A percentile compares a stretch with the other conserved stretches of the same genome.
These are phyloP conservation scores for Aaosphaeria pasadenensis DNA, from an alignment of 2,329 filamentous ascomycete genomes.

Conservation along the genomic window DNA sequence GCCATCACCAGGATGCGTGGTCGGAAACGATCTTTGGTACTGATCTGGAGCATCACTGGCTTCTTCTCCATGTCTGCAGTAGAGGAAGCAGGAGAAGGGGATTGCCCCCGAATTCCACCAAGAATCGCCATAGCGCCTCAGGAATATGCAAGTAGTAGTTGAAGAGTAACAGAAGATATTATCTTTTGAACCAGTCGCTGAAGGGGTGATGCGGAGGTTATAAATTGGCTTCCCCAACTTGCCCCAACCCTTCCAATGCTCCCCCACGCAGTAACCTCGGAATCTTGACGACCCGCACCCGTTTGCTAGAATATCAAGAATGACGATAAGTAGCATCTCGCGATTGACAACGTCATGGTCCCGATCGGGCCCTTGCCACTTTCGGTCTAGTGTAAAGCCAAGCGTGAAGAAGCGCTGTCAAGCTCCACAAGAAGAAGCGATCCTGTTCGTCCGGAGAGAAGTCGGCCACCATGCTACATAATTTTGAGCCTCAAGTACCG, in stretches of 20 bases:
- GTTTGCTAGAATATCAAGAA: background rate
- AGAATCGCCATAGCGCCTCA: constrained; percentile 18
- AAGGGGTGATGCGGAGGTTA: background rate
- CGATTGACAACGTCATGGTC: background rate
- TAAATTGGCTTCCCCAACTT: background rate
- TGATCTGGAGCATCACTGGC: constrained; percentile 18
- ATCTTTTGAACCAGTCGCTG: background rate
- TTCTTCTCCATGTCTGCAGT: constrained; percentile 25
- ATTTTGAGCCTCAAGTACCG: no score
- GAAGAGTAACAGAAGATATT: background rate
- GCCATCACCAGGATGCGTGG: constrained; percentile 32
- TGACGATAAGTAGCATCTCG: background rate
- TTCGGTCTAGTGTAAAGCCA: background rate
- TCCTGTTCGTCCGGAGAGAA: background rate
- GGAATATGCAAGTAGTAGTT: background rate
- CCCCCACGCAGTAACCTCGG: background rate
- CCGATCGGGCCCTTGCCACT: no score
- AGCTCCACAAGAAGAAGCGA: background rate
- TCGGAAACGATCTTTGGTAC: constrained; percentile 26
- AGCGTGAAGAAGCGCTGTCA: background rate
- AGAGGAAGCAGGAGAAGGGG: constrained; percentile 19
- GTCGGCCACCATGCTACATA: background rate
- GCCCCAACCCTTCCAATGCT: background rate
- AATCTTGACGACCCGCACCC: background rate
- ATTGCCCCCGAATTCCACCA: constrained; percentile 9